Evolutionary conservation across 1,139 yeast genomes (phyloP).

Genomic region (Scheffersomyces illinoinensis): DNA sequence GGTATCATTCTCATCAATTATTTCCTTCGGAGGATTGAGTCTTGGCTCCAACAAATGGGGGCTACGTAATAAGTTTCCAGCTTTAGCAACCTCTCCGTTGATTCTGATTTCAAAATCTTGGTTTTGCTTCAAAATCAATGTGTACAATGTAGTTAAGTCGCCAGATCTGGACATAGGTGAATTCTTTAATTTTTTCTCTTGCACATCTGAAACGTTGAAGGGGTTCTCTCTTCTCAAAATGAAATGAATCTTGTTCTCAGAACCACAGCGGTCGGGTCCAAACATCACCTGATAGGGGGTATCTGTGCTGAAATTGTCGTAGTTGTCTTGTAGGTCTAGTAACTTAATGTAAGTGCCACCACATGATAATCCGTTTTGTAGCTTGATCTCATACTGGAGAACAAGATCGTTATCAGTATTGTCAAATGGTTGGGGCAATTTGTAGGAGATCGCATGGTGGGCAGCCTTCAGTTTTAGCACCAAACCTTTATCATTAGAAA

Average conservation of each 20-base stretch:
- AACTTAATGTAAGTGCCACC: constrained; percentile 90
- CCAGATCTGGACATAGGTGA: constrained; percentile 68
- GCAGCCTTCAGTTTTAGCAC: constrained; percentile 76
- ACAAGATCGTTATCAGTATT: constrained; percentile 67
- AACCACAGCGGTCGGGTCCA: constrained; percentile 92
- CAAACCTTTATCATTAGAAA: constrained; percentile 66
- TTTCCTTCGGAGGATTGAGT: constrained; percentile 61
- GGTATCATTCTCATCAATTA: constrained; percentile 59
- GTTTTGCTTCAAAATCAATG: constrained; percentile 64
- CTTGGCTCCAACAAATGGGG: constrained; percentile 59
- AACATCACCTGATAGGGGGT: constrained; percentile 86
- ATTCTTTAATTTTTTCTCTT: constrained; percentile 66
- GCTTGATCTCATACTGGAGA: constrained; percentile 83
- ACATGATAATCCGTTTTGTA: constrained; percentile 74
- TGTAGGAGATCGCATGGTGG: constrained; percentile 73
- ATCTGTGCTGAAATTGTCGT: constrained; percentile 50
- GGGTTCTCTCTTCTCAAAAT: constrained; percentile 64
- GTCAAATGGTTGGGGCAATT: constrained; percentile 55
- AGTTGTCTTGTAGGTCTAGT: constrained; percentile 47
- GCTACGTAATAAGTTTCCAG: constrained; percentile 61
- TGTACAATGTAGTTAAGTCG: constrained; percentile 66
- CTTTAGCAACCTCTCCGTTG: constrained; percentile 71
- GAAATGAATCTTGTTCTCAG: constrained; percentile 75
- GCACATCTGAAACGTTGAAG: constrained; percentile 47
- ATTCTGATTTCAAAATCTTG: constrained; percentile 77